Evolutionary conservation across 495 filamentous ascomycete genomes (phyloP).

Genomic region (Melanomma pulvis-pyrius): DNA sequence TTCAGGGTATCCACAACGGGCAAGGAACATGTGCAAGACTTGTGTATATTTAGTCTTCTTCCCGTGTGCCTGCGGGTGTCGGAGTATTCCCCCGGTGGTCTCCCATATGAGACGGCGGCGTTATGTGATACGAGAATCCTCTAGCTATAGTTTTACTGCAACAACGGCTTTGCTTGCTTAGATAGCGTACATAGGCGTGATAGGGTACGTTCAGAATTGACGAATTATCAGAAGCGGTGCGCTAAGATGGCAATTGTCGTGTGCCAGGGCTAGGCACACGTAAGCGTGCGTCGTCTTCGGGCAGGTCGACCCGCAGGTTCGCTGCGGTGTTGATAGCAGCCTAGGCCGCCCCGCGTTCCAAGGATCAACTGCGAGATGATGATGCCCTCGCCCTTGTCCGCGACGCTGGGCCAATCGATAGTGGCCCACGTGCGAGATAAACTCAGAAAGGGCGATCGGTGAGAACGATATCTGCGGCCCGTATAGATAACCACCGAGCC

Average conservation of each 20-base stretch:
- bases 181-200: not conserved
- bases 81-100: not conserved
- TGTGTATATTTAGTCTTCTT: not conserved
- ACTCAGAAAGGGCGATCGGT: not conserved
- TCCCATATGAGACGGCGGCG: not conserved
- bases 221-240: not conserved
- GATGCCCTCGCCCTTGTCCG: conserved; percentile 2
- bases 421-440: not conserved
- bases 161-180: not conserved
- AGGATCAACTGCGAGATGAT: not conserved
- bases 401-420: not conserved
- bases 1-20: not conserved
- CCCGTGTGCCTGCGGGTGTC: not conserved
- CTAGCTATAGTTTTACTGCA: not conserved
- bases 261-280: too few relatives aligned
- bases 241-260: too few relatives aligned
- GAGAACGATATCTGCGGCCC: not conserved
- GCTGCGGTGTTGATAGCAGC: not conserved
- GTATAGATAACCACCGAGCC: not conserved
- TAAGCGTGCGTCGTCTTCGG: not conserved
- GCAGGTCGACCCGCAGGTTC: not conserved
- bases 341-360: not conserved
- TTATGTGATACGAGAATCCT: not conserved
- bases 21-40: not conserved
- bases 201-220: not conserved